A percentile compares a stretch with the other conserved stretches of the same genome.
Evolutionary conservation across 805 yeast genomes (phyloP).

Genomic region (Candida khao-thaluensis): DNA sequence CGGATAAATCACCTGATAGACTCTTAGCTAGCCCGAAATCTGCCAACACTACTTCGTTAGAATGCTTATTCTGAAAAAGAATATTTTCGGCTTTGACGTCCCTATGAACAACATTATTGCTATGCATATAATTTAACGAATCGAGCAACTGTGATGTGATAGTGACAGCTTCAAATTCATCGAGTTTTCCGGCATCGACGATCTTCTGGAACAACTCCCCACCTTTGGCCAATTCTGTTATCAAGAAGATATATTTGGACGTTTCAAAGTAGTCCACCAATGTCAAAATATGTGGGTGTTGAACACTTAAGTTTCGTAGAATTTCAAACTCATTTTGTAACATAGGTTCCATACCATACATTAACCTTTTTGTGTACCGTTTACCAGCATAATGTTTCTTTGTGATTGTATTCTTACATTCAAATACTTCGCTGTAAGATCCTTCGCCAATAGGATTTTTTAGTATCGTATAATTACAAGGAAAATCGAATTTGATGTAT

Average conservation of each 20-base stretch:
- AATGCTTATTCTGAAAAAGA: conserved; percentile 41
- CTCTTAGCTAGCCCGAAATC: conserved; percentile 61
- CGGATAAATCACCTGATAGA: too few relatives aligned
- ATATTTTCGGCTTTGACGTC: conserved; percentile 74
- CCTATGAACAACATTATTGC: conserved; percentile 62
- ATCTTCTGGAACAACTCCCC: conserved; percentile 69
- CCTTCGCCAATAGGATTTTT: conserved; percentile 43
- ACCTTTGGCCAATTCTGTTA: conserved; percentile 67
- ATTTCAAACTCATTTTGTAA: conserved; percentile 63
- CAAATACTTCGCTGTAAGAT: conserved; percentile 49
- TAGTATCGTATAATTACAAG: conserved; percentile 35
- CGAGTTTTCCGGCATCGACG: conserved; percentile 42
- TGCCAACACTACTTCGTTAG: conserved; percentile 48
- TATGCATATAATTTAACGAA: conserved; percentile 59
- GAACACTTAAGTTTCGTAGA: conserved; percentile 48
- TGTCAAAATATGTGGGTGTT: conserved; percentile 56
- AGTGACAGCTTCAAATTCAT: conserved; percentile 48
- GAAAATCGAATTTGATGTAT: conserved; percentile 16
- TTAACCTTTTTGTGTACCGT: conserved; percentile 47
- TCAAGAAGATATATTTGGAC: conserved; percentile 48
- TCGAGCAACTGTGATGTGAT: conserved; percentile 50
- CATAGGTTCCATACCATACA: conserved; percentile 51
- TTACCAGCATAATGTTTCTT: conserved; percentile 53
- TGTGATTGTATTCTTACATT: conserved; percentile 44
- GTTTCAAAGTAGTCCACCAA: conserved; percentile 73